Evolutionary conservation across 1,139 yeast species (phyloP), one percentile per base, ranked within the genome.

Genomic region (Pichia terricola): DNA sequence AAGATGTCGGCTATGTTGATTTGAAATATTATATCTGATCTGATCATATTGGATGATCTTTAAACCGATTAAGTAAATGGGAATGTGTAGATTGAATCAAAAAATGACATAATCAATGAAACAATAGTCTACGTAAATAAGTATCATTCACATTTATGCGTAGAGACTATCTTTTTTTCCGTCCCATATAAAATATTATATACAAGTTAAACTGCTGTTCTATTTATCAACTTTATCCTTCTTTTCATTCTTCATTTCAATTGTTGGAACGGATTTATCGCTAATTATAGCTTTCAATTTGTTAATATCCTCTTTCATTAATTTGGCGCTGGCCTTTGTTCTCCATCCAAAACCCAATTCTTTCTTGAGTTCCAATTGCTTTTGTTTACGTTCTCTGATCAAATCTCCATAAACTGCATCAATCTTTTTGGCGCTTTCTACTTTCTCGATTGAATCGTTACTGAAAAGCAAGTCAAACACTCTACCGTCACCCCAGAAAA

Each of bases 401-500:
- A 61, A 38, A 39, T 60, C 64, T 22, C 64, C 65, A 40, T 58
- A 56, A 39, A 53, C 59, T 45, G 71, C 75, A 51, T 83, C 89
- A 54, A 81, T 80, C 39, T 53, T 57, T 45, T 81, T 69, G 0
- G 91, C 91, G 39, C 77, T 79, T 60, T 84, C 91, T 3, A 94
- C 88, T 47, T 75, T 83, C 26, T 79, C 82, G 26, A 85, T 60
- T 1, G 85, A 65, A 59, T 85, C 94, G 55, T 83, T 81, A 32
- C 94, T 94, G 56, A 86, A 82, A 30, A 86, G 57, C 45, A 77
- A 75, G 62, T 86, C 95, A 63, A 81, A 82, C 2, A 86, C 83
- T 47, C 95, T 70, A 6, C 95, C 95, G 60, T 86, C 95, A 33
- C 91, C 87, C 95, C 95, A 86, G 65, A 84, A 86, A 70, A 79